Evolutionary conservation across 129 eudicot species (phyloP).

Genomic region (Artemisia annua): DNA sequence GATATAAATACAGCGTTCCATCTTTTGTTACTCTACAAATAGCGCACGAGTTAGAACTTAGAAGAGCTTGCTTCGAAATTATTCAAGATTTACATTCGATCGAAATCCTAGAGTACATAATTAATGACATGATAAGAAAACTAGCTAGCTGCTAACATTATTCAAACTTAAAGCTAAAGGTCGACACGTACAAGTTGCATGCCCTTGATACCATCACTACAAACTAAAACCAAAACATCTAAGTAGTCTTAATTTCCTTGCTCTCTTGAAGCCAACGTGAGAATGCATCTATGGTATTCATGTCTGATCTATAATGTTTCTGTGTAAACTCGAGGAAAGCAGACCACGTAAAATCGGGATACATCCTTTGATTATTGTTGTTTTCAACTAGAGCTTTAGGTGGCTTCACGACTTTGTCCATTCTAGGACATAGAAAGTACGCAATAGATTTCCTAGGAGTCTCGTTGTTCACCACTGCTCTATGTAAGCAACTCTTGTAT

Average conservation of each 20-base stretch:
- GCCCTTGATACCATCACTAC: background rate
- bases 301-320: conserved; percentile 80
- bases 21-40: too few species aligned
- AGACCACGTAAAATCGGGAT: conserved; percentile 92
- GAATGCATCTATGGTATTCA: conserved; percentile 81
- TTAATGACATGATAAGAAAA: too few species aligned
- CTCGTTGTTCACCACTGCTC: conserved; percentile 76
- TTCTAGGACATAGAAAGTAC: conserved; percentile 75
- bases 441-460: conserved; percentile 76
- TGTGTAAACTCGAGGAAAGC: conserved; percentile 75
- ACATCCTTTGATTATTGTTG: conserved; percentile 35
- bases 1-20: too few species aligned
- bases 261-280: conserved; percentile 54
- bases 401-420: conserved; percentile 61
- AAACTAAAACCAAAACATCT: background rate
- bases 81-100: too few species aligned
- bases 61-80: too few species aligned
- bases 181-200: too few species aligned
- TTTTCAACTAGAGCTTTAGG: conserved; percentile 53
- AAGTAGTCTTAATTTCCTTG: background rate
- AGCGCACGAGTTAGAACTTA: too few species aligned
- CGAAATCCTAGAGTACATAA: too few species aligned
- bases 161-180: too few species aligned
- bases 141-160: too few species aligned
- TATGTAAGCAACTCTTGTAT: conserved; percentile 90